Base-by-base conservation (phyloP, 148 eudicot genomes). In the Amaranthus hypochondriacus region DNA sequence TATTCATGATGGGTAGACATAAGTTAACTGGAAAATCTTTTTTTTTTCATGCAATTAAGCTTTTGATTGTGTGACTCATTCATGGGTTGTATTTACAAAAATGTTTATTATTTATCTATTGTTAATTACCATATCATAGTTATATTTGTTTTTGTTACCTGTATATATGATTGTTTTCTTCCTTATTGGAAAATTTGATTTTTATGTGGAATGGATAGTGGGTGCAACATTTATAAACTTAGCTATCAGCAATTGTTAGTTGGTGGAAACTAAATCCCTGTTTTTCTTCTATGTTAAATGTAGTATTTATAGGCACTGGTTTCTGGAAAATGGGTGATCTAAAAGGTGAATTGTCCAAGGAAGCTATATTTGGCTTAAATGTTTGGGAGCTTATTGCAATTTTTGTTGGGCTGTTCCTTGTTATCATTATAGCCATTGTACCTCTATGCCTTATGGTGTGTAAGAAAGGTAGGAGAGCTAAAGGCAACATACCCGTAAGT, bases 371-470 rank as follows among this genome's bases (percentile, higher is more conserved):
- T 53, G 82, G 88, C 64, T 85, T 88, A 70, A 85, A 85, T 78
- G 85, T 88, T 46, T 88, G 92, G 92, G 82, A 83, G 67, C 57
- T 86, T 48, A 83, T 88, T 73, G 89, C 84, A 70, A 83, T 86
- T 71, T 12, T 77, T 66, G 87, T 88, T 28, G 85, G 83, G 60
- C 39, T 88, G 65, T 80, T 80, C 50, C 81, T 86, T 73, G 66
- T 86, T 54, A 48, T 84, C 15, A 84, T 85, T 67, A 73, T 88
- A 39, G 89, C 75, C 28, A 58, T 84, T 10, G 66, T 85, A 71
- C 78, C 79, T 13, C 46, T 86, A 49, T 86, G 89, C 80, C 84
- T 88, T 28, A 71, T 89, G 28, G 81, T 86, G 12, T 82, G 86
- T 6, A 88, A 83, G 84, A 88, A 83, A 68, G 83, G 87, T 4